Evolutionary conservation across 1,284 basidiomycete species (phyloP).

Genomic region (Mycena citricolor): DNA sequence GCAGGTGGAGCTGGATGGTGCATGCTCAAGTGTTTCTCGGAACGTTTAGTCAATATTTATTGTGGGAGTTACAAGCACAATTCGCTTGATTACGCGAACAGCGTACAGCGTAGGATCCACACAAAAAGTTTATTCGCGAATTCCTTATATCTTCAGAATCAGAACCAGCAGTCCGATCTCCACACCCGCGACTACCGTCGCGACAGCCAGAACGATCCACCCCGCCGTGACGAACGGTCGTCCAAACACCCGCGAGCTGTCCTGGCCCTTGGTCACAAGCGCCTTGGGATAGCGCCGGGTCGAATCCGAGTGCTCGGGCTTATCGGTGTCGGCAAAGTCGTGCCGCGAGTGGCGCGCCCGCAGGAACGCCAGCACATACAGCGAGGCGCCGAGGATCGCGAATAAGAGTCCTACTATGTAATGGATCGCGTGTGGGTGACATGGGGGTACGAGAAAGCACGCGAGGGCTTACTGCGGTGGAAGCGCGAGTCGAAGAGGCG

Average conservation of each 20-base stretch:
- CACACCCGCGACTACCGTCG: conserved; percentile 58
- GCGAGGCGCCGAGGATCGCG: conserved; percentile 58
- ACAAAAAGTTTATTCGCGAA: background rate
- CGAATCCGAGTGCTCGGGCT: conserved; percentile 19
- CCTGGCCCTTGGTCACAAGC: conserved; percentile 57
- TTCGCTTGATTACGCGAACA: too few species aligned
- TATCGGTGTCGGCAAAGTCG: conserved; percentile 67
- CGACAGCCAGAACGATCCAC: conserved; percentile 64
- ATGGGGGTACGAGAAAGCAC: background rate
- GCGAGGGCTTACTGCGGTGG: conserved; percentile 54
- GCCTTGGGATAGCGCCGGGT: conserved; percentile 18
- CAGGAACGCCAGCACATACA: conserved; percentile 60
- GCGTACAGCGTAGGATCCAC: too few species aligned
- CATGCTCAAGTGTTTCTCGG: too few species aligned
- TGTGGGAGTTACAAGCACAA: too few species aligned
- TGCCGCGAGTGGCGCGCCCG: conserved; percentile 65
- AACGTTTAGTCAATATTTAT: too few species aligned
- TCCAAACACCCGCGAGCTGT: conserved; percentile 61
- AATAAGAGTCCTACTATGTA: conserved; percentile 70
- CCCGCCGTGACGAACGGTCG: conserved; percentile 81
- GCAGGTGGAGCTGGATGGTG: too few species aligned
- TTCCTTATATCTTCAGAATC: conserved; percentile 39
- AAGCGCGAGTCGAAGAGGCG: conserved; percentile 75
- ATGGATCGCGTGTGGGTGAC: background rate
- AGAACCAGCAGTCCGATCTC: conserved; percentile 68